phyloP scores from a whole-genome alignment of 2,329 filamentous ascomycete genomes.

The Macrophomina pseudophaseolina region DNA sequence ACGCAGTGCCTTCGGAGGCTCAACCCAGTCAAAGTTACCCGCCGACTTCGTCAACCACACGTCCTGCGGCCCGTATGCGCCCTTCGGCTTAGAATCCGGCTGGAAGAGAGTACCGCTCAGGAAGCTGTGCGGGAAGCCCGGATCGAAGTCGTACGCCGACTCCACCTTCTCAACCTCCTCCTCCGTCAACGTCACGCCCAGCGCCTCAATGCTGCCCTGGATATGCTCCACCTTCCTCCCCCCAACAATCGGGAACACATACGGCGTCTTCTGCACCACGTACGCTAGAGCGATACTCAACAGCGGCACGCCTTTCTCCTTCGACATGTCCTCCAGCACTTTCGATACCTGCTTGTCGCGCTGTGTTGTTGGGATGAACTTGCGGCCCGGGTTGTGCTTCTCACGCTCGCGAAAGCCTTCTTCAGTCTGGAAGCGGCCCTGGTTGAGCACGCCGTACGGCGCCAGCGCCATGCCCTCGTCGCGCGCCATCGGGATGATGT shows the following conservation, averaged over 20 bases:
- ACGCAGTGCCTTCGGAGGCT: conserved; percentile 18
- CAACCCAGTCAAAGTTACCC: conserved; percentile 26
- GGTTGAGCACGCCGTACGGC: conserved; percentile 61
- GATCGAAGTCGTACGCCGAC: conserved; percentile 63
- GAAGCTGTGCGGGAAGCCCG: conserved; percentile 71
- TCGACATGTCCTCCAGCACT: conserved; percentile 66
- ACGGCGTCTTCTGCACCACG: conserved; percentile 71
- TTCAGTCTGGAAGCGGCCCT: conserved; percentile 50
- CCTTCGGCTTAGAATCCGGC: conserved; percentile 1
- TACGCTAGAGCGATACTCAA: conserved; percentile 72
- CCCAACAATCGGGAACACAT: conserved; percentile 76
- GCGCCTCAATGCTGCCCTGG: conserved; percentile 70
- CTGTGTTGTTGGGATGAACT: conserved; percentile 45
- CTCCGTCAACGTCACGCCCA: conserved; percentile 63
- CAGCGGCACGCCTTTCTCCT: conserved; percentile 51
- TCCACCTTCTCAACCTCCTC: conserved; percentile 73
- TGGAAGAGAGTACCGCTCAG: conserved; percentile 39
- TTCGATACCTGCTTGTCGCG: conserved; percentile 59
- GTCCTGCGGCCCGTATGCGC: conserved; percentile 19
- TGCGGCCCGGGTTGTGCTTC: conserved; percentile 45
- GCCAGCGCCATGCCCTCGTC: conserved; percentile 50
- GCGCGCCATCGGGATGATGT: conserved; percentile 52
- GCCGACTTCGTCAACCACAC: conserved; percentile 20
- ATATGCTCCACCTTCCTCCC: conserved; percentile 73
- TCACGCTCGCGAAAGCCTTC: conserved; percentile 43